Conservation (phyloP, 306 rosid genomes). For the Crotalaria pallida region DNA sequence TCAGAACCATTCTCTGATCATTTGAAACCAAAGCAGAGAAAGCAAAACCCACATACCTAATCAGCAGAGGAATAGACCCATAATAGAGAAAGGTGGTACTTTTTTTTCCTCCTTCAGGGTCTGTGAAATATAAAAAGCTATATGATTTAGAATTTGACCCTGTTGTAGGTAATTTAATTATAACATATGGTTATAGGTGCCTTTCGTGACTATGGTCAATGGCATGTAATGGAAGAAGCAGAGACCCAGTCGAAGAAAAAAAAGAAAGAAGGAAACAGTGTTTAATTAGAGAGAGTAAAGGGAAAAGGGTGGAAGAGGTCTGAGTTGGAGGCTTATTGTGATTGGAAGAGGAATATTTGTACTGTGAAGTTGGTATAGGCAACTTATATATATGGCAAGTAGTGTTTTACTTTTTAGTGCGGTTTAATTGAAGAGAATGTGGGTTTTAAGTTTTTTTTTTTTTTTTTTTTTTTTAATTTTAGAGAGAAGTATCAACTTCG, state of each 20-base stretch:
- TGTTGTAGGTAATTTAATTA: background rate
- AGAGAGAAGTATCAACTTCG: too few species aligned
- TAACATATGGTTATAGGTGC: background rate
- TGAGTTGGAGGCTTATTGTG: constrained; percentile 23
- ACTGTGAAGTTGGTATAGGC: constrained; percentile 19
- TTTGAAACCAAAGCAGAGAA: background rate
- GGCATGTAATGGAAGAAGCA: constrained; percentile 1
- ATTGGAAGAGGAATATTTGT: background rate
- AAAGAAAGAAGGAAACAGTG: background rate
- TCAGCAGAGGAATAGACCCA: constrained; percentile 22
- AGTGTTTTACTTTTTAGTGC: background rate
- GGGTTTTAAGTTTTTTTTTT: constrained; percentile 29
- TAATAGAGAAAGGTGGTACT: background rate
- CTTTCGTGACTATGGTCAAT: constrained; percentile 17
- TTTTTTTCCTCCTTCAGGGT: background rate
- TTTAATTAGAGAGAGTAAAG: background rate
- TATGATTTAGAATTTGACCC: background rate
- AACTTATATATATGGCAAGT: too few species aligned
- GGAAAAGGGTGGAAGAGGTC: background rate
- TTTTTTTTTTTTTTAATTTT: too few species aligned
- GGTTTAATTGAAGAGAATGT: constrained; percentile 19
- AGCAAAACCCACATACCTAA: constrained; percentile 30
- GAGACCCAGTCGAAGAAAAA: constrained; percentile 14
- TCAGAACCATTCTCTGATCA: background rate
- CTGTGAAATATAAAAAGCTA: background rate